Conservation (phyloP, 345 rosid genomes). For the Rubroshorea leprosula region DNA sequence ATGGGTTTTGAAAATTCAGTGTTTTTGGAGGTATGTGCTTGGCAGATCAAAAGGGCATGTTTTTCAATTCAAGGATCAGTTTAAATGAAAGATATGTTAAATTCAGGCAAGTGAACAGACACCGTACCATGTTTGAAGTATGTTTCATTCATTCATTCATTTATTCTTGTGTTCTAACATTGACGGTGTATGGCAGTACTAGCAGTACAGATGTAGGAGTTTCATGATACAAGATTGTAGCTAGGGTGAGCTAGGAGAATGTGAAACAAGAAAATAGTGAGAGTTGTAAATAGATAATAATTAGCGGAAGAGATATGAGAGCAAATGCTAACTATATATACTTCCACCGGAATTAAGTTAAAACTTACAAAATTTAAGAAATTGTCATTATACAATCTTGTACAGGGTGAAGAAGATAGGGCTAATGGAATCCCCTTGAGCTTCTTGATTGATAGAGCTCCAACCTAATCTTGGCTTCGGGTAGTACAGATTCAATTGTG, state of each 20-base stretch:
- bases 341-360: neutral
- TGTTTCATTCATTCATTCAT: neutral
- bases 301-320: too few relatives aligned
- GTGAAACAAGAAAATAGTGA: too few relatives aligned
- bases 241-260: too few relatives aligned
- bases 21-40: too few relatives aligned
- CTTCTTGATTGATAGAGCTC: slow-evolving; percentile 78
- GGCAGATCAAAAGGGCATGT: too few relatives aligned
- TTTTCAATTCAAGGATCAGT: too few relatives aligned
- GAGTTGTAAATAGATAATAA: too few relatives aligned
- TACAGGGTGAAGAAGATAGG: neutral
- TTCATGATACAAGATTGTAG: too few relatives aligned
- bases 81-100: too few relatives aligned
- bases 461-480: slow-evolving; percentile 64
- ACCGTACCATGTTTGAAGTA: neutral
- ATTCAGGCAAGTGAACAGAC: too few relatives aligned
- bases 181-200: neutral
- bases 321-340: slow-evolving; percentile 21
- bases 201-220: too few relatives aligned
- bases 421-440: slow-evolving; percentile 47
- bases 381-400: slow-evolving; percentile 9
- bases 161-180: neutral
- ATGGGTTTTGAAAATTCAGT: too few relatives aligned
- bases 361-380: neutral
- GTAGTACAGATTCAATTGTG: slow-evolving; percentile 37